Percentiles rank a stretch among this genome's conserved stretches.
phyloP scores from a whole-genome alignment of 2,329 filamentous ascomycete genomes.

The Pseudomassariella vexata region DNA sequence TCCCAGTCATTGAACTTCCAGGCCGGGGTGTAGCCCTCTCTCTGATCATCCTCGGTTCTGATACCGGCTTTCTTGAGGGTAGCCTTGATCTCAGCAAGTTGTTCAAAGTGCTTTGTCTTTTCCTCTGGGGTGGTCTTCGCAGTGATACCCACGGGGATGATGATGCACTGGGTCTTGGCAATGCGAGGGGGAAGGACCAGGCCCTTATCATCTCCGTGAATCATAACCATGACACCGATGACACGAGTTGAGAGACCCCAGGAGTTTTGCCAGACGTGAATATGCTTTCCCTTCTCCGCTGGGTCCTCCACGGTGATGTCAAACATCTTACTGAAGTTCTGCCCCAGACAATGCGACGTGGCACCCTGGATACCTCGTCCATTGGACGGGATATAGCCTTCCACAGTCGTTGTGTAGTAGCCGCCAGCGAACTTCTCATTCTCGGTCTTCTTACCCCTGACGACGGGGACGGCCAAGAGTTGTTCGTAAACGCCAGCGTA shows the following conservation, averaged over 20 bases:
- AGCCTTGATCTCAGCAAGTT: conserved; percentile 65
- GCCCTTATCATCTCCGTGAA: conserved; percentile 93
- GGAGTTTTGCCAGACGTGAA: conserved; percentile 97
- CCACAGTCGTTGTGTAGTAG: conserved; percentile 93
- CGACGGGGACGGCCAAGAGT: conserved; percentile 88
- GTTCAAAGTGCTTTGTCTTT: conserved; percentile 66
- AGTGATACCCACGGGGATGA: conserved; percentile 90
- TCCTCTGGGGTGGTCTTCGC: conserved; percentile 81
- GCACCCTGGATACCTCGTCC: conserved; percentile 95
- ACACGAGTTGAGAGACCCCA: conserved; percentile 97
- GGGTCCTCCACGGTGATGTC: conserved; percentile 96
- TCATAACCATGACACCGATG: conserved; percentile 98
- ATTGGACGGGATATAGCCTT: conserved; percentile 93
- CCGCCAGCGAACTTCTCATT: conserved; percentile 98
- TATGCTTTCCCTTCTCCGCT: conserved; percentile 67
- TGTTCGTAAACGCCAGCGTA: conserved; percentile 92
- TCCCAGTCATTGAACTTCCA: conserved; percentile 99
- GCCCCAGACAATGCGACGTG: conserved; percentile 87
- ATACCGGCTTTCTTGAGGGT: conserved; percentile 68
- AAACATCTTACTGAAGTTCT: conserved; percentile 99
- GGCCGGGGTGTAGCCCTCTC: conserved; percentile 87
- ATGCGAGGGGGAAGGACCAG: conserved; percentile 89
- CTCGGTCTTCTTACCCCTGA: conserved; percentile 90
- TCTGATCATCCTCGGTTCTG: conserved; percentile 73
- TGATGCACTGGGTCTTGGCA: conserved; percentile 75